Evolutionary conservation across 768 basidiomycete genomes (phyloP), one percentile per base, ranked within the genome.

Genomic region (Dictyophora rubrovolvata): DNA sequence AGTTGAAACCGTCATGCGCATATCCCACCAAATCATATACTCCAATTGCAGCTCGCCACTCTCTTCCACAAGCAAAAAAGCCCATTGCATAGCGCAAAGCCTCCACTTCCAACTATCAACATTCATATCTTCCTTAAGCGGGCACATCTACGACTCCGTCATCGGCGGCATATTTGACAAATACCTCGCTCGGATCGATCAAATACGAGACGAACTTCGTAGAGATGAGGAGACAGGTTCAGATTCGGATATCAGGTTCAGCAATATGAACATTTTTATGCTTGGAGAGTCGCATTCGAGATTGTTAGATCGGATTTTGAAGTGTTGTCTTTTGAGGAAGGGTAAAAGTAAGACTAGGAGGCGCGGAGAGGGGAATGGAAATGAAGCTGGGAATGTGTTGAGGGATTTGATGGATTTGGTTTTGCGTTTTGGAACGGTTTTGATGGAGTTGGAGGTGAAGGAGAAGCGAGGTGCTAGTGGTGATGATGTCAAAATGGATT

Each of bases 121-220:
- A 5, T 91, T 93, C 71, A 73, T 92, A 42, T 74, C 73, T 17
- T 76, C 74, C n/a, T 73, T 94, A 33, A 80, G 81, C 2, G 72
- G 78, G 35, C 92, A 94, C 63, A 75, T 91, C 20, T 85, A 85
- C 56, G 89, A 92, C 68, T 81, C 80, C n/a, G 92, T 83, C 1
- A 90, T 95, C 59, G 79, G 83, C 12, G 82, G 81, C 28, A 86
- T 88, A 65, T 87, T 90, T 63, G 82, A 85, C 61, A 75, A 79
- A 1, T 91, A 94, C 72, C 68, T 89, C 37, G 69, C 69, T 10
- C 73, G 71, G 7, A 66, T 77, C 35, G 68, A 68, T 36, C 65
- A 68, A 56, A 67, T 57, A 5, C 56, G 46, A 56, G 53, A 60
- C 36, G 55, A 59, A 51, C 36, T 55, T 28, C 36, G 35, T 60